These are phyloP conservation scores for Furcasterigmium sp. DNA, from an alignment of 2,329 filamentous ascomycete species.

Conservation along the genomic window DNA sequence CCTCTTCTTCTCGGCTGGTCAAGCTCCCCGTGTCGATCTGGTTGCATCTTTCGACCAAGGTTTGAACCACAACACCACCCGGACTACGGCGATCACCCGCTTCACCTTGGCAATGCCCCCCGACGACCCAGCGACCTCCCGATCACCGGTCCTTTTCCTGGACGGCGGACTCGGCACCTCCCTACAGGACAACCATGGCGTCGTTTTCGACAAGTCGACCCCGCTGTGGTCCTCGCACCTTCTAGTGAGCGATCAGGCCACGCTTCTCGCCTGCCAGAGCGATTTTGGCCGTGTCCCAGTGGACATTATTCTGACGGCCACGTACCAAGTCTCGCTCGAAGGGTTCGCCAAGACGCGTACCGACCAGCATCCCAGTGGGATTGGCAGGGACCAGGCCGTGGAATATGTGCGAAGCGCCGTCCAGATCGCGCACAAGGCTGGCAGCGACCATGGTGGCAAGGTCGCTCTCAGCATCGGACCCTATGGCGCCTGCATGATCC, in stretches of 20 bases:
- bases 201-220: constrained; percentile 44
- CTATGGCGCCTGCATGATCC: constrained; percentile 62
- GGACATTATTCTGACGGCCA: constrained; percentile 61
- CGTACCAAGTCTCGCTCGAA: constrained; percentile 57
- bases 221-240: constrained; percentile 67
- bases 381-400: constrained; percentile 31
- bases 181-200: constrained; percentile 51
- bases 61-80: not conserved
- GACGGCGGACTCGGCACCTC: constrained; percentile 66
- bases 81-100: not conserved
- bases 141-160: constrained; percentile 39
- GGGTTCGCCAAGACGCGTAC: constrained; percentile 49
- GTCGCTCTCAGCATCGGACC: constrained; percentile 59
- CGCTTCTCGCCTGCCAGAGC: constrained; percentile 48
- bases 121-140: not conserved
- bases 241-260: constrained; percentile 47
- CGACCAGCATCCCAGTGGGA: constrained; percentile 33
- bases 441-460: constrained; percentile 16
- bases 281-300: constrained; percentile 52
- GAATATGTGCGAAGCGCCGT: constrained; percentile 38
- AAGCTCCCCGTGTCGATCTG: not conserved
- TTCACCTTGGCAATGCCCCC: not conserved
- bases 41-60: not conserved
- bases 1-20: no score
- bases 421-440: constrained; percentile 31